Conservation (phyloP, 1,284 basidiomycete species). For the Agroathelia rolfsii region DNA sequence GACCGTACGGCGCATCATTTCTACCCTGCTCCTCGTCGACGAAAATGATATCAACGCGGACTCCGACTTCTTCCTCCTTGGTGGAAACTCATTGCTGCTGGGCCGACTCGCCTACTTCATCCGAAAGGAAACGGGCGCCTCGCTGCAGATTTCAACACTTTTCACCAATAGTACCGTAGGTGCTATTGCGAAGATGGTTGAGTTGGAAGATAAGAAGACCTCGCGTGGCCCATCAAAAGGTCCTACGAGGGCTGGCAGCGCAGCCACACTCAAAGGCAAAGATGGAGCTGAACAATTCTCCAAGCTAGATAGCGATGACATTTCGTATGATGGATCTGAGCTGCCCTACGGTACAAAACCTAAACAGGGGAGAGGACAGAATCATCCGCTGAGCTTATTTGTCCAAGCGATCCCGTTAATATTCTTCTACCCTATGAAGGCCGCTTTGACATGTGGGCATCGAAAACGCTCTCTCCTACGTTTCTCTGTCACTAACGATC, state of each 20-base stretch:
- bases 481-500: no score
- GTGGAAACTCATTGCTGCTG: conserved; percentile 34
- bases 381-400: conserved; percentile 27
- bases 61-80: conserved; percentile 36
- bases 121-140: conserved; percentile 28
- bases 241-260: no score
- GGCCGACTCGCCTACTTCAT: conserved; percentile 33
- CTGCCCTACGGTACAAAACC: no score
- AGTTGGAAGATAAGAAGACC: conserved; percentile 17
- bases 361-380: no score
- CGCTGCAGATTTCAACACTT: conserved; percentile 26
- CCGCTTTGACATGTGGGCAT: conserved; percentile 32
- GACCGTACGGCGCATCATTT: conserved; percentile 29
- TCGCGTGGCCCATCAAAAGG: no score
- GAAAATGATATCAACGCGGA: conserved; percentile 23
- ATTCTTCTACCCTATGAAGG: conserved; percentile 35
- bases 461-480: no score
- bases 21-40: conserved; percentile 28
- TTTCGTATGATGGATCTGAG: no score
- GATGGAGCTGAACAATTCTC: no score
- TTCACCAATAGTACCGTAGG: conserved; percentile 32
- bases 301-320: conserved; percentile 12
- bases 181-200: conserved; percentile 30
- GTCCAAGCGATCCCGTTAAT: conserved; percentile 31
- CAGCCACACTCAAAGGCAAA: no score